Base-by-base conservation (phyloP, 164 flowering plant genomes). In the Tetrastigma voinierianum region DNA sequence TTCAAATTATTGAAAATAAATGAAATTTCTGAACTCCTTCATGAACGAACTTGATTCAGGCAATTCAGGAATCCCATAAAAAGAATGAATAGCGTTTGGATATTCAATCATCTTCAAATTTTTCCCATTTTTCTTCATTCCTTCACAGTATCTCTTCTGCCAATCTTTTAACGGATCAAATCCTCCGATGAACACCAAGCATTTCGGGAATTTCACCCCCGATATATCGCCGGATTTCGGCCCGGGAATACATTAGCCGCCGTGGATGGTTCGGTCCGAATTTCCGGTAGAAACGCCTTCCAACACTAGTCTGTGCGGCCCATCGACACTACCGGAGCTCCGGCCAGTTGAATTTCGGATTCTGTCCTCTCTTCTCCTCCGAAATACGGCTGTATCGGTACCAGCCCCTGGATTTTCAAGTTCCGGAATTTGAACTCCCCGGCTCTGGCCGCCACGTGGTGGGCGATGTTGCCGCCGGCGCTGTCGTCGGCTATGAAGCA, bases 361-460 rank as follows among this genome's bases (percentile, higher is more conserved):
- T 76, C 77, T 0, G 74, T 74, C 40, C 86, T 60, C 21, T 77
- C 84, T 53, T 78, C 74, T n/a, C 79, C 76, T 2, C 77, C 75
- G 64, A 73, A 77, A 25, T 62, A 67, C 4, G 80, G 77, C n/a
- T 76, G 80, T 2, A 76, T 17, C 19, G 67, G 16, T 3, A 76
- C n/a, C 0, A 61, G 11, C 1, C 80, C 80, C 0, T 46, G 10
- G 7, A 76, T 19, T 15, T 59, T 69, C 51, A 74, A 4, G 1
- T 16, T 45, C 51, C 10, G 0, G 62, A 75, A 73, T 32, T 65
- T 51, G 2, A 20, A 0, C 1, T 55, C 64, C 8, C 44, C 10
- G 1, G 61, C 73, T 20, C 51, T 57, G 7, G 60, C 9, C 1
- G 70, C 72, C 19, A 74, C 70, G 40, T 73, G 75, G 61, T 77